Evolutionary conservation across 2,329 filamentous ascomycete genomes (phyloP), one percentile per base, ranked within the genome.

Genomic region (Ophiocordyceps camponoti-leonardi): DNA sequence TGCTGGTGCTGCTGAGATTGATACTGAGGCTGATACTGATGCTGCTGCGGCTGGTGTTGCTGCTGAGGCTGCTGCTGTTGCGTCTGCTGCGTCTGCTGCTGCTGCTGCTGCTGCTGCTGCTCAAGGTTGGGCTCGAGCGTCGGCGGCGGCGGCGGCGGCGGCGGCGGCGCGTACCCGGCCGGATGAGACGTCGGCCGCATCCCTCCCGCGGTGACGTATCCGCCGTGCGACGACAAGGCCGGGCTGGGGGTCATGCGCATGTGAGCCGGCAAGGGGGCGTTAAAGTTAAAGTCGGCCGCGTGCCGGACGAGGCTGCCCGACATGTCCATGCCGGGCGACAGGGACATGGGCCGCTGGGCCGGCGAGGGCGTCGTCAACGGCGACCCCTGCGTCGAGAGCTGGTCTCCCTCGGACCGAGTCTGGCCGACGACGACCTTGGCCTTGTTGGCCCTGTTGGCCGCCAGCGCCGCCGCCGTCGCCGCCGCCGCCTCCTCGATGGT

Each of bases 401-500:
- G 76, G 48, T 83, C 80, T 41, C 77, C 80, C 48, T 86, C 83
- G 1, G 82, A 86, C 40, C 77, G 77, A 49, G 73, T 63, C 49
- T 76, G 62, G 44, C 56, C 56, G 26, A 63, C 60, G 26, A 63
- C 60, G 40, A 61, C 63, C 49, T 63, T 67, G 16, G 54, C 56
- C 45, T 64, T 66, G 39, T 66, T 63, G 16, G 55, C 56, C 45
- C 64, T 66, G 39, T 66, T 63, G 19, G 67, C 67, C 2, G 87
- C 85, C 52, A 95, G 70, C 44, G 85, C 88, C 40, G 87, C 87
- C 31, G 86, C 87, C 0, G 87, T 94, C 5, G 87, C 86, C 3
- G 80, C 85, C 2, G 87, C 87, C 10, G 90, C 86, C 62, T 96
- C 90, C 61, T 95, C 90, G 16, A 95, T 84, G 0, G 88, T 95